phyloP scores from a whole-genome alignment of 179 eudicot genomes.

The Camellia oleifera region DNA sequence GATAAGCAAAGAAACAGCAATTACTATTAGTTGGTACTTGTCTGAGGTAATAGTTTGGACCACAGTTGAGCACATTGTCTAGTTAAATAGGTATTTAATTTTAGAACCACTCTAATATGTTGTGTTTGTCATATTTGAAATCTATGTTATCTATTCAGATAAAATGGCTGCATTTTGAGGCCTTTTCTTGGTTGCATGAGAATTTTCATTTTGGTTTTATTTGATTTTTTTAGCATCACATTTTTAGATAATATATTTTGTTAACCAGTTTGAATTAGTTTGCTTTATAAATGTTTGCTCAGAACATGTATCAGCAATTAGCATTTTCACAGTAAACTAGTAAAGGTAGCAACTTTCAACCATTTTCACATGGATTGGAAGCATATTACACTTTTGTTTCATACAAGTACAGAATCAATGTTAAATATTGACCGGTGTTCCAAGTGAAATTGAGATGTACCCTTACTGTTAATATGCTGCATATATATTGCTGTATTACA shows the following conservation, averaged over 20 bases:
- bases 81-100: no score
- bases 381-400: no score
- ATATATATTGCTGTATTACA: neutral
- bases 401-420: neutral
- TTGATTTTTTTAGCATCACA: neutral
- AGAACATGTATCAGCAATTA: no score
- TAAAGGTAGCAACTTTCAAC: neutral
- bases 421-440: neutral
- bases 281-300: no score
- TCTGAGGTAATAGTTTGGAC: no score
- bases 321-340: neutral
- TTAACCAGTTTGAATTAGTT: no score
- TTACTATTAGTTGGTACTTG: no score
- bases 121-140: no score
- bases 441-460: neutral
- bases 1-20: no score
- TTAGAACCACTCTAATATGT: no score
- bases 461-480: neutral
- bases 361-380: neutral
- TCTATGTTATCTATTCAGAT: neutral
- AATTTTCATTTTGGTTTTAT: neutral
- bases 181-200: neutral
- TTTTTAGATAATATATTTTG: neutral
- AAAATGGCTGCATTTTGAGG: neutral
- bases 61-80: no score